Percentiles rank a stretch among this genome's conserved stretches.
Evolutionary conservation across 2,329 filamentous ascomycete genomes (phyloP).

Genomic region (Fusarium penzigii): DNA sequence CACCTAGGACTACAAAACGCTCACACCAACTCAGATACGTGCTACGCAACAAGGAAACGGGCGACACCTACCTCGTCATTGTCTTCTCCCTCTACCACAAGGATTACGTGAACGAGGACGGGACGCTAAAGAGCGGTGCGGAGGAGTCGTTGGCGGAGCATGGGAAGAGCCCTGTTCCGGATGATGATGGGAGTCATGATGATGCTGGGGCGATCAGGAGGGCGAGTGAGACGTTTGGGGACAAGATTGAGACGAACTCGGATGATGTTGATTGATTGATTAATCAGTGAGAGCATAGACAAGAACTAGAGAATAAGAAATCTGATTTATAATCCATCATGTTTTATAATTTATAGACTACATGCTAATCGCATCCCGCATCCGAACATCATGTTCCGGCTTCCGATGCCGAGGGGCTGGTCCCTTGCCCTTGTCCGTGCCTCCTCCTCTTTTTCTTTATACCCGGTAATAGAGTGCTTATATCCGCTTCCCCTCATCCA

Average conservation of each 20-base stretch:
- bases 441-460: too few species aligned
- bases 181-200: conserved; percentile 30
- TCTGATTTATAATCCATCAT: too few species aligned
- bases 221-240: conserved; percentile 39
- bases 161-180: conserved; percentile 2
- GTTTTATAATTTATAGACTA: too few species aligned
- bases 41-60: conserved; percentile 75
- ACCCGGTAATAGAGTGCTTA: too few species aligned
- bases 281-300: neutral
- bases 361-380: too few species aligned
- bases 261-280: conserved; percentile 46
- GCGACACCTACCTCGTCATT: conserved; percentile 77
- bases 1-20: conserved; percentile 51
- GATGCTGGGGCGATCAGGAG: conserved; percentile 40
- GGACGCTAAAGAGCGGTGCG: conserved; percentile 49
- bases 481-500: too few species aligned
- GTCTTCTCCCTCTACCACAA: conserved; percentile 75
- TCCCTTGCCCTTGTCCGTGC: too few species aligned
- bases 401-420: too few species aligned
- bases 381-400: too few species aligned
- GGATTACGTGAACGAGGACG: conserved; percentile 63
- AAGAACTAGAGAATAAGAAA: too few species aligned
- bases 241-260: conserved; percentile 32
- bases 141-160: conserved; percentile 28
- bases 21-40: conserved; percentile 90